These are phyloP conservation scores for Ajuga chamaepitys DNA, from an alignment of 257 asterid genomes.

Conservation along the genomic window DNA sequence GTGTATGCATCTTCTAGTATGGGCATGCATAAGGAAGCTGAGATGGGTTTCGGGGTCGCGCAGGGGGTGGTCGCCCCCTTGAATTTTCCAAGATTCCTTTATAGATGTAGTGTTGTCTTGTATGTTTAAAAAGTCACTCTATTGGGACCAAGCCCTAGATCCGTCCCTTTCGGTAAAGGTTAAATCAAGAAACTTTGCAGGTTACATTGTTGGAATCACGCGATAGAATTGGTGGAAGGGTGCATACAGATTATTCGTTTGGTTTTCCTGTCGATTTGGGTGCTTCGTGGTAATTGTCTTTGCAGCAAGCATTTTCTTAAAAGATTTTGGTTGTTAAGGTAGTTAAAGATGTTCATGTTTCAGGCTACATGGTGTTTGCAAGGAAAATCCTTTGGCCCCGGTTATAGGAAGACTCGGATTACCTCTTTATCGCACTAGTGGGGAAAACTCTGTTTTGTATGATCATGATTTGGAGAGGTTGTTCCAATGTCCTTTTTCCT, in stretches of 20 bases:
- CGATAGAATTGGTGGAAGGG: constrained; percentile 94
- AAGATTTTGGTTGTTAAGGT: background rate
- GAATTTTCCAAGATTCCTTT: too few relatives aligned
- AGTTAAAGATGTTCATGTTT: constrained; percentile 5
- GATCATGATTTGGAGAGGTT: constrained; percentile 95
- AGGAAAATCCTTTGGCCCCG: constrained; percentile 85
- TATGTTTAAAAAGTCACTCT: too few relatives aligned
- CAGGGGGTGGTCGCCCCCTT: too few relatives aligned
- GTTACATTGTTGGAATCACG: constrained; percentile 84
- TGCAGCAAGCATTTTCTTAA: background rate
- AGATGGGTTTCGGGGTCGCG: too few relatives aligned
- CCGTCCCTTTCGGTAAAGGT: background rate
- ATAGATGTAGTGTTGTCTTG: too few relatives aligned
- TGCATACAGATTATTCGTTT: constrained; percentile 83
- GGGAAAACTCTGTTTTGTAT: constrained; percentile 82
- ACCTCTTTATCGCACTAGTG: constrained; percentile 91
- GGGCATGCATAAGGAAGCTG: background rate
- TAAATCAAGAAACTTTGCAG: constrained; percentile 28
- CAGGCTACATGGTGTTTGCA: constrained; percentile 95
- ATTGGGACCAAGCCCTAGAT: too few relatives aligned
- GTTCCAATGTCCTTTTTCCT: background rate
- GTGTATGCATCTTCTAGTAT: background rate
- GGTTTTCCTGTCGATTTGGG: constrained; percentile 98
- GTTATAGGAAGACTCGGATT: constrained; percentile 80
- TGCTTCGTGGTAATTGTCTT: constrained; percentile 73